Percentiles rank a stretch among this genome's conserved stretches.
Conservation (phyloP, 140 eudicot genomes). For the Bidens hawaiensis region DNA sequence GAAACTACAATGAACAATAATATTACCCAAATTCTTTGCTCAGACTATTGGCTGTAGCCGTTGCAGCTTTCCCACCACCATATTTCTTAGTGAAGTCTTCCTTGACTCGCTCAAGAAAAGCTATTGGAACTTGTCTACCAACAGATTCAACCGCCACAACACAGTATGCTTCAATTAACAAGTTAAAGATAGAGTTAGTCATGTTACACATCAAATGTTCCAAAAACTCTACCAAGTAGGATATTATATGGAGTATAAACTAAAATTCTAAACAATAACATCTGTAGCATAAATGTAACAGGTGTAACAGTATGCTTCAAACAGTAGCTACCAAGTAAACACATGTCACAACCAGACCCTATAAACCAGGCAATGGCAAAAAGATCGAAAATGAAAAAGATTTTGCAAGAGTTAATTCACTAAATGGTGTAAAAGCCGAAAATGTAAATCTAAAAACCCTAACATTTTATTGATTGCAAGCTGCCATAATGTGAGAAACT, state of each 20-base stretch:
- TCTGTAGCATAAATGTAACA: not conserved
- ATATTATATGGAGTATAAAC: not conserved
- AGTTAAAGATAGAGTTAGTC: constrained; percentile 20
- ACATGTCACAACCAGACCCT: not conserved
- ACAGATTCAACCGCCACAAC: constrained; percentile 95
- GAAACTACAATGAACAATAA: not conserved
- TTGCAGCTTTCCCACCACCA: constrained; percentile 95
- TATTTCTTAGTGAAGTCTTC: constrained; percentile 97
- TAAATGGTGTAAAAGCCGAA: constrained; percentile 2
- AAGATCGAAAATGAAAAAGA: not conserved
- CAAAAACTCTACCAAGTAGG: not conserved
- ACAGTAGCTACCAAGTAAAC: not conserved
- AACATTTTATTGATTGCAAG: not conserved
- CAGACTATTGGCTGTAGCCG: constrained; percentile 83
- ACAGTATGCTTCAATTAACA: constrained; percentile 70
- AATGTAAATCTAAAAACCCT: not conserved
- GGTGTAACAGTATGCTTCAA: constrained; percentile 1
- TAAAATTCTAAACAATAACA: not conserved
- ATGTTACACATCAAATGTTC: constrained; percentile 1
- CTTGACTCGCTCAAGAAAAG: constrained; percentile 80
- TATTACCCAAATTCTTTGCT: constrained; percentile 86
- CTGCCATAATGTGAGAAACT: not conserved
- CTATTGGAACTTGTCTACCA: constrained; percentile 94
- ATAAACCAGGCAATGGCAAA: not conserved
- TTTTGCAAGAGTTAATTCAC: not conserved